Base-by-base conservation (phyloP, 495 filamentous ascomycete genomes). In the Daldinia decipiens region DNA sequence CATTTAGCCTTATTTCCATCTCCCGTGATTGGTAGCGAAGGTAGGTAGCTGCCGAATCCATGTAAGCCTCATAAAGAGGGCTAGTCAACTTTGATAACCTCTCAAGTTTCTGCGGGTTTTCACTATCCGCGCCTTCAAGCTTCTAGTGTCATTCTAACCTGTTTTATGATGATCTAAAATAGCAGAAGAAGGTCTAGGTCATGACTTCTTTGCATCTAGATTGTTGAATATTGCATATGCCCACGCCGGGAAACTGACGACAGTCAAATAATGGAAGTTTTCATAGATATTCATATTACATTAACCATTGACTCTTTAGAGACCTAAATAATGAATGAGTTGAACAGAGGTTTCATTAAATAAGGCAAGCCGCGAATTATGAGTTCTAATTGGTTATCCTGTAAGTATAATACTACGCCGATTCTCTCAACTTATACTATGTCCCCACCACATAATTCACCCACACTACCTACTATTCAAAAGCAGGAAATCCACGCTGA, bases 11-110 rank as follows among this genome's bases (percentile, higher is more conserved):
- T 52, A 52, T 55, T 55, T 43, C 40, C 17, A 55, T 27, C 15
- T 34, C 56, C 13, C 54, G 17, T 59, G 53, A 63, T 68, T 72
- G 69, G 69, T 17, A 31, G 45, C 34, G 36, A 59, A 56, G 15
- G 29, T 15, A 55, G 9, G 24, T 9, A 34, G 7, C 58, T 40
- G 27, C 34, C 32, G 11, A 54, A 31, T 12, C 53, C 57, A 54
- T 63, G 63, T 59, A 54, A 59, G 47, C 59, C 13, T 59, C 59
- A 24, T 47, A 24, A 5, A 0, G 43, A 21, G 19, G 9, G n/a
- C 17, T 21, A 9, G 19, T 5, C 9, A 24, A 24, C 1, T 4
- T 47, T 24, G 19, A 24, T 12, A 47, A 12, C 43, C 43, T 47
- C 17, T 24, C 3, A 11, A 24, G 43, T 21, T 12, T 24, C 4